Percentiles rank a stretch among this genome's conserved stretches.
Evolutionary conservation across 2,329 filamentous ascomycete species (phyloP).

Genomic region (Talaromyces piceae): DNA sequence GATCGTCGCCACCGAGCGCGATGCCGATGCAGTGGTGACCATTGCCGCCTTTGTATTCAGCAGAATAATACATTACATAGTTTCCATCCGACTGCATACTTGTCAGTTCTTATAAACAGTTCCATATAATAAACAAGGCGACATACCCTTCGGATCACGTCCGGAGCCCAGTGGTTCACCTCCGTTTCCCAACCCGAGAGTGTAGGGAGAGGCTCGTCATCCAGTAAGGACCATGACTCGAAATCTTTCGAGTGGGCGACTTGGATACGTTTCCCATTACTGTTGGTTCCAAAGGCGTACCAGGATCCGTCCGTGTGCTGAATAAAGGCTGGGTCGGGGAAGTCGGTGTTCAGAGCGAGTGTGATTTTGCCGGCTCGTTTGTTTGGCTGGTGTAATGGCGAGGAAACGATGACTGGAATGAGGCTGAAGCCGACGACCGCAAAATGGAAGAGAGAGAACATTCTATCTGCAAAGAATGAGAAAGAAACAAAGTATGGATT

Average conservation of each 20-base stretch:
- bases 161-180: constrained; percentile 54
- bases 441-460: neutral
- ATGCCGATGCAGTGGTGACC: constrained; percentile 52
- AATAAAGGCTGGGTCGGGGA: constrained; percentile 42
- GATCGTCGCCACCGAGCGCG: constrained; percentile 41
- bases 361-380: constrained; percentile 2
- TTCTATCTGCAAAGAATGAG: too few relatives aligned
- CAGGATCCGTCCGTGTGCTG: constrained; percentile 41
- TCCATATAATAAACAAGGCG: neutral
- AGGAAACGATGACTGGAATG: neutral
- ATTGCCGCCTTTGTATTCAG: constrained; percentile 33
- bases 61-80: constrained; percentile 57
- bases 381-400: neutral
- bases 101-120: constrained; percentile 2
- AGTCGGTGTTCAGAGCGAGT: constrained; percentile 29
- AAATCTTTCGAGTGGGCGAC: constrained; percentile 46
- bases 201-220: constrained; percentile 47
- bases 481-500: neutral
- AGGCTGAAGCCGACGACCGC: constrained; percentile 3
- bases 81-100: constrained; percentile 34
- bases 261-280: constrained; percentile 47
- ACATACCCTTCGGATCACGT: constrained; percentile 45
- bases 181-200: constrained; percentile 49
- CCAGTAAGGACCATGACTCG: constrained; percentile 40
- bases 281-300: constrained; percentile 53